phyloP scores from a whole-genome alignment of 192 early-diverging fungal species.

The Chytriomyces sp. region DNA sequence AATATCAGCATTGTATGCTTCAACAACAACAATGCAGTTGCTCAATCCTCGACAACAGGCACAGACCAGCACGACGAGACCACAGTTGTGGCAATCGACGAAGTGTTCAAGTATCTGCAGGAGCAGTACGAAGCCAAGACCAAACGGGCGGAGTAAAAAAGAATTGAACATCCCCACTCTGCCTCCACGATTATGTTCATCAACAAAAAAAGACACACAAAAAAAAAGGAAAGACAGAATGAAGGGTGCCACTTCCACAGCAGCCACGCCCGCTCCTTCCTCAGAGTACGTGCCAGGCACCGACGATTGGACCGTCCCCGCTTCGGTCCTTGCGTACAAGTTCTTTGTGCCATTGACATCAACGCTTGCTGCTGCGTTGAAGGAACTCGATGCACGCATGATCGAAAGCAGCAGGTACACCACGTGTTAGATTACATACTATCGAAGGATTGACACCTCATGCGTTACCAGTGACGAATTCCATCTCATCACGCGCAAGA shows the following conservation, averaged over 20 bases:
- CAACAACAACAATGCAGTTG: background rate
- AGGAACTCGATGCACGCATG: conserved; percentile 52
- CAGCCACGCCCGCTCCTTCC: background rate
- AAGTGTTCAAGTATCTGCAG: conserved; percentile 22
- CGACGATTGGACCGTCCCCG: conserved; percentile 57
- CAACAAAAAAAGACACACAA: background rate
- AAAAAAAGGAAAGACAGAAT: too few species aligned
- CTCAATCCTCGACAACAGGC: background rate
- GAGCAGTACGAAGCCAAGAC: background rate
- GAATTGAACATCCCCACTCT: background rate
- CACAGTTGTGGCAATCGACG: conserved; percentile 26
- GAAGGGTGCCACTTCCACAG: background rate
- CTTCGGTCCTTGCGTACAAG: conserved; percentile 40
- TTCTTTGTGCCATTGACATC: conserved; percentile 46
- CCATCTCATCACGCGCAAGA: conserved; percentile 47
- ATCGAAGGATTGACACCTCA: too few species aligned
- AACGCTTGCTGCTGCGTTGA: conserved; percentile 40
- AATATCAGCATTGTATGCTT: background rate
- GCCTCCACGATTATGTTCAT: background rate
- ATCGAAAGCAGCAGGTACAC: background rate
- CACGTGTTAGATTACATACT: too few species aligned
- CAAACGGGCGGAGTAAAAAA: background rate
- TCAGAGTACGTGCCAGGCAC: conserved; percentile 13
- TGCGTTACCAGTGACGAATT: conserved; percentile 21
- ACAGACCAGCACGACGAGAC: conserved; percentile 31